Evolutionary conservation across 2,329 filamentous ascomycete genomes (phyloP).

Genomic region (Emericellopsis cladophorae): DNA sequence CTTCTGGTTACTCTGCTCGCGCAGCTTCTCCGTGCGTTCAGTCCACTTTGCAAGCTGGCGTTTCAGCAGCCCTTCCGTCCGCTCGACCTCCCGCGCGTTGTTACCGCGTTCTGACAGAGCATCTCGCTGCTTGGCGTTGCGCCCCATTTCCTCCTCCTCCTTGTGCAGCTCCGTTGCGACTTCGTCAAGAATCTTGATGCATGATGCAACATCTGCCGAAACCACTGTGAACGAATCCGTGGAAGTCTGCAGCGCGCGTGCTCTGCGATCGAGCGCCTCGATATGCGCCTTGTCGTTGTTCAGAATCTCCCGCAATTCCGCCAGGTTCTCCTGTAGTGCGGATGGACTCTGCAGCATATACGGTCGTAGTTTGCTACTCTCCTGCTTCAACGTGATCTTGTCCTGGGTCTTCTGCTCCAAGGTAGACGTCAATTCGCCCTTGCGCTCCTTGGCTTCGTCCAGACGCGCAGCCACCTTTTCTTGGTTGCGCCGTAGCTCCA

Average conservation of each 20-base stretch:
- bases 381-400: slow-evolving; percentile 62
- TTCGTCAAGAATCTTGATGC: slow-evolving; percentile 81
- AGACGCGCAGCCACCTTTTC: slow-evolving; percentile 72
- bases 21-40: slow-evolving; percentile 73
- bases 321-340: slow-evolving; percentile 67
- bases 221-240: slow-evolving; percentile 82
- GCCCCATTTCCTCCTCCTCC: slow-evolving; percentile 79
- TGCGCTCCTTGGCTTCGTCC: slow-evolving; percentile 72
- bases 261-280: slow-evolving; percentile 73
- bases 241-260: slow-evolving; percentile 84
- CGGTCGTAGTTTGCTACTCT: slow-evolving; percentile 78
- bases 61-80: slow-evolving; percentile 71
- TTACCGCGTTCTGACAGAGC: slow-evolving; percentile 79
- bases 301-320: slow-evolving; percentile 70
- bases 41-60: slow-evolving; percentile 77
- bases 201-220: slow-evolving; percentile 71
- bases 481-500: slow-evolving; percentile 72
- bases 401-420: slow-evolving; percentile 61
- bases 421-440: slow-evolving; percentile 58
- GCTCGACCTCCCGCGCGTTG: slow-evolving; percentile 82
- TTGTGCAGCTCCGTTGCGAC: slow-evolving; percentile 73
- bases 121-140: slow-evolving; percentile 72
- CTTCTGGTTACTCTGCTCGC: slow-evolving; percentile 70
- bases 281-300: slow-evolving; percentile 72
- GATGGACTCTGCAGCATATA: slow-evolving; percentile 86